Evolutionary conservation across 441 rosid genomes (phyloP).

Genomic region (Adansonia grandidieri): DNA sequence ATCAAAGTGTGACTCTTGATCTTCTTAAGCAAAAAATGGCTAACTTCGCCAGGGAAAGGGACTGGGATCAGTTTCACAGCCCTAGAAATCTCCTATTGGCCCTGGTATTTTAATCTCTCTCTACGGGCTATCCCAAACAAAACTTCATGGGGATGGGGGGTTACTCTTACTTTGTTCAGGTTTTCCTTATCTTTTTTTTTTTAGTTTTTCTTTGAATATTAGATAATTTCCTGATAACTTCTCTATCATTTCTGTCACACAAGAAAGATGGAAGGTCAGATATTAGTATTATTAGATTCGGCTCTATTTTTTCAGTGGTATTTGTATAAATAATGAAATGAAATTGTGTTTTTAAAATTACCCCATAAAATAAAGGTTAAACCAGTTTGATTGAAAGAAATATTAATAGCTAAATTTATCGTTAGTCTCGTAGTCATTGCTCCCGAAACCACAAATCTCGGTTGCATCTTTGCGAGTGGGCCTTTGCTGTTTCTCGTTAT

Average conservation of each 20-base stretch:
- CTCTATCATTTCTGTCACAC: background rate
- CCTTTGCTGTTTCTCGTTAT: background rate
- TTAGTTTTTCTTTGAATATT: background rate
- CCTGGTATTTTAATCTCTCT: constrained; percentile 44
- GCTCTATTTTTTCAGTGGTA: no score
- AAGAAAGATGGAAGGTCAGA: background rate
- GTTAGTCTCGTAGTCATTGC: background rate
- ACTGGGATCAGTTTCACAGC: constrained; percentile 72
- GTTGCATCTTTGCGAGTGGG: background rate
- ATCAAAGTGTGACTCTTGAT: constrained; percentile 50
- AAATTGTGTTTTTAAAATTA: background rate
- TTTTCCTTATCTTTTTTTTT: background rate
- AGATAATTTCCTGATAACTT: background rate
- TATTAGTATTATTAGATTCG: background rate
- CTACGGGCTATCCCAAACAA: background rate
- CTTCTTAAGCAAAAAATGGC: constrained; percentile 62
- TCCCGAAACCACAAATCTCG: background rate
- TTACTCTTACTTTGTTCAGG: no score
- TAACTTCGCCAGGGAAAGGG: constrained; percentile 61
- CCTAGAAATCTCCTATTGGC: constrained; percentile 77
- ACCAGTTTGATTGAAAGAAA: constrained; percentile 28
- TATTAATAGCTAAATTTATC: background rate
- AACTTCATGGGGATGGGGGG: background rate
- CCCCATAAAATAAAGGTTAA: constrained; percentile 26
- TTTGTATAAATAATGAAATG: no score